Percentiles rank a stretch among this genome's conserved stretches.
phyloP scores from a whole-genome alignment of 108 stramenopile species.

The Schizochytrium sp. region DNA sequence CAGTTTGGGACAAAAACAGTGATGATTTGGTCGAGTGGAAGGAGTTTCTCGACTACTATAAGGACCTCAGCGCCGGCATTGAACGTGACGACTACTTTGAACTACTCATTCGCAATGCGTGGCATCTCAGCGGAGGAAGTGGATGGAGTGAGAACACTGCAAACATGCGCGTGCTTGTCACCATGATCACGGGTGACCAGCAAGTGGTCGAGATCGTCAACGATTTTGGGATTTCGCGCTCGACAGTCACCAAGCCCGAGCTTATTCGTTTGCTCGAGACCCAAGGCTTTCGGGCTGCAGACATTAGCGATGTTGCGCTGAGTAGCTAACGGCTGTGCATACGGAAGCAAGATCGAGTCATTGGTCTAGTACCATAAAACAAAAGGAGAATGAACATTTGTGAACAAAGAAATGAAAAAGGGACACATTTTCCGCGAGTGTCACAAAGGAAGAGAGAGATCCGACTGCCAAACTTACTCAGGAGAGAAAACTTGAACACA shows the following conservation, averaged over 20 bases:
- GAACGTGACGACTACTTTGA: conserved; percentile 43
- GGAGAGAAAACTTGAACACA: no score
- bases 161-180: conserved; percentile 35
- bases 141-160: conserved; percentile 27
- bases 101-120: conserved; percentile 39
- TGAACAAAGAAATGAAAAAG: no score
- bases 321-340: background rate
- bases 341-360: no score
- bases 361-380: no score
- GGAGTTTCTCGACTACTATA: conserved; percentile 41
- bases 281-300: background rate
- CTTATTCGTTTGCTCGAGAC: background rate
- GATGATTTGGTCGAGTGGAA: conserved; percentile 27
- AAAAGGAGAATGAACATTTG: no score
- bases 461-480: no score
- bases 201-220: conserved; percentile 29
- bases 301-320: background rate
- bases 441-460: no score
- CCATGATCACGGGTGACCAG: conserved; percentile 25
- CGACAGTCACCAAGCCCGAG: background rate
- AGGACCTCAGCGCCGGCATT: conserved; percentile 25
- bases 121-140: conserved; percentile 34
- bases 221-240: conserved; percentile 27
- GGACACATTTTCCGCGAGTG: no score
- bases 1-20: conserved; percentile 34